Evolutionary conservation across 1,284 basidiomycete genomes (phyloP), one percentile per base, ranked within the genome.

Genomic region (Coniferiporia weirii): DNA sequence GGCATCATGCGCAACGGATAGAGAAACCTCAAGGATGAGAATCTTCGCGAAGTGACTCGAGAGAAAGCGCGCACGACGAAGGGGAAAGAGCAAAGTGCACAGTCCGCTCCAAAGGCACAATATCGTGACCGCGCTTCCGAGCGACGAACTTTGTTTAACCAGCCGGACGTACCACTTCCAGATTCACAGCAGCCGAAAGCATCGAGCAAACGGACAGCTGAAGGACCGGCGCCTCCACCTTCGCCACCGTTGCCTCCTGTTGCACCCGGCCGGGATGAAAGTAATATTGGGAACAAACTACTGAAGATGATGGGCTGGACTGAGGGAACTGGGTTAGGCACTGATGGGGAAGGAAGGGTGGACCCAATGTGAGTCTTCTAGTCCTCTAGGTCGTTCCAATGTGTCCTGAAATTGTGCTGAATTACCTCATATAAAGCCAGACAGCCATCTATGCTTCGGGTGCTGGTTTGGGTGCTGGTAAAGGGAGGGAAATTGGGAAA

Each of bases 261-360:
- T 7, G 82, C 85, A 61, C 89, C 84, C 1, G 90, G 82, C 1
- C 75, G 89, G 67, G 93, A 96, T 66, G 81, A 85, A 54, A 84
- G 69, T 48, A 95, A 96, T 65, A 82, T 93, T 8, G 94, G 94
- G 10, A 95, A 95, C 70, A 93, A 93, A 71, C 70, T 97, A 59
- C 71, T 97, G 64, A 92, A 93, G 70, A 93, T 95, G 82, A 96
- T 97, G 94, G 94, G 95, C 0, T 97, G 94, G 94, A 89, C 81
- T 61, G 85, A 90, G 67, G 94, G 94, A 2, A 86, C 81, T n/a
- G 94, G 94, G 0, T 73, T 97, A 45, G 94, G 94, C 0, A 79
- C 81, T 5, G 80, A 78, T 57, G 91, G 87, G 5, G 90, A 91
- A 58, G 94, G 94, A 19, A 75, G 93, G 56, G 85, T 92, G 15